phyloP scores from a whole-genome alignment of 768 basidiomycete species.

The Naganishia vishniacii region DNA sequence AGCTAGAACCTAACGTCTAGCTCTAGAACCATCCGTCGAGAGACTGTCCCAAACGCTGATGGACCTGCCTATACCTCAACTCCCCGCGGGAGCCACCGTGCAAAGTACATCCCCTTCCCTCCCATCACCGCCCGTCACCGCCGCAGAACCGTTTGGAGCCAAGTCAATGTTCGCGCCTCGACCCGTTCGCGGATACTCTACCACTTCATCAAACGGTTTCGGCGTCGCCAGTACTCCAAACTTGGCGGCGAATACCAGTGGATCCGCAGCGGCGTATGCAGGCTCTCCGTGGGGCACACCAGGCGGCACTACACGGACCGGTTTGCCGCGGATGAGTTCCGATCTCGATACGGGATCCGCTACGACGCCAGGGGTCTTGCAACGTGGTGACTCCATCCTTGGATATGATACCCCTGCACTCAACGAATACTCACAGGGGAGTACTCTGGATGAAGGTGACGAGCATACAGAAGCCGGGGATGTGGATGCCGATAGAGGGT shows the following conservation, averaged over 20 bases:
- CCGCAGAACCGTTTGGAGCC: conserved; percentile 9
- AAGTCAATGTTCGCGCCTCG: conserved; percentile 13
- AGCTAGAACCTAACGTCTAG: no score
- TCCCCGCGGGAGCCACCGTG: neutral
- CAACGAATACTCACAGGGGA: neutral
- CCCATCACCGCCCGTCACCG: neutral
- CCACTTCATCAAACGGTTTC: conserved; percentile 25
- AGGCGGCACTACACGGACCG: neutral
- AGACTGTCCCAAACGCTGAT: conserved; percentile 14
- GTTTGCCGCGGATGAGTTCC: conserved; percentile 4
- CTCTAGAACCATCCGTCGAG: conserved; percentile 3
- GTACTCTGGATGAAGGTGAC: conserved; percentile 48
- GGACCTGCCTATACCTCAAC: conserved; percentile 11
- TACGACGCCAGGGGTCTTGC: neutral
- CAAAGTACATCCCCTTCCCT: neutral
- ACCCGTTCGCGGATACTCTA: conserved; percentile 16
- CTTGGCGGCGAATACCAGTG: neutral
- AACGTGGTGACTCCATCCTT: conserved; percentile 4
- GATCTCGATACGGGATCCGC: neutral
- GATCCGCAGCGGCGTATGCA: conserved; percentile 3
- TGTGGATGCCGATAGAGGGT: conserved; percentile 28
- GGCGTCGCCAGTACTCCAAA: conserved; percentile 3
- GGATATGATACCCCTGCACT: conserved; percentile 9
- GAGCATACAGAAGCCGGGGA: conserved; percentile 46
- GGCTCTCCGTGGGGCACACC: conserved; percentile 15